Evolutionary conservation across 768 basidiomycete species (phyloP).

Genomic region (Psilocybe tampanensis): DNA sequence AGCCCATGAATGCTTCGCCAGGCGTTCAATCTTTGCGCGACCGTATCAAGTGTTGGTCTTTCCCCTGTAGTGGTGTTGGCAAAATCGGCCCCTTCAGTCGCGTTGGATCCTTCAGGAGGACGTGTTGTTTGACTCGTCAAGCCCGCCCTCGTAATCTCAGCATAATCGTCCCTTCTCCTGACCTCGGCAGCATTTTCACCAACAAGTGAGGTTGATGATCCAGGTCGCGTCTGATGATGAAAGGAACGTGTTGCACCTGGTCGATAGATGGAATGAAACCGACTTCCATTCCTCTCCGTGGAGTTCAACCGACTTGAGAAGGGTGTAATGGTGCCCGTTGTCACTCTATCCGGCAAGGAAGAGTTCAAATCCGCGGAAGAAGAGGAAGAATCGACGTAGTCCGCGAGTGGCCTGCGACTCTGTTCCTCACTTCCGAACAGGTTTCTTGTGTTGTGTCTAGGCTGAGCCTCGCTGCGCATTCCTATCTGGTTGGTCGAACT

Average conservation of each 20-base stretch:
- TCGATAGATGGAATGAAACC: background rate
- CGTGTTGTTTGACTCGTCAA: background rate
- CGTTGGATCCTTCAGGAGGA: background rate
- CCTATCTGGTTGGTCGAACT: background rate
- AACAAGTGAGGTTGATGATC: conserved; percentile 39
- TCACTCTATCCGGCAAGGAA: background rate
- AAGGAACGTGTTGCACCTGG: conserved; percentile 4
- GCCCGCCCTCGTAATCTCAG: conserved; percentile 23
- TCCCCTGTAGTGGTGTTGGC: background rate
- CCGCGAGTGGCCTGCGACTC: background rate
- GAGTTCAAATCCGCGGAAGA: background rate
- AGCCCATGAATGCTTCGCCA: background rate
- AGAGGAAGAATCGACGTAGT: background rate
- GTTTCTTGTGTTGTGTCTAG: background rate
- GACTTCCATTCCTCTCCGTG: background rate
- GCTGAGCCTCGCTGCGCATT: background rate
- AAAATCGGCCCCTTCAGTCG: background rate
- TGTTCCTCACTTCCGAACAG: background rate
- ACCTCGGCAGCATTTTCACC: conserved; percentile 47
- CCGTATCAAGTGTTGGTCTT: background rate
- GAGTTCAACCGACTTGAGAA: background rate
- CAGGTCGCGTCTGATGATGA: conserved; percentile 5
- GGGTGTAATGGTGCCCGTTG: background rate
- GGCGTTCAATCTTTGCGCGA: background rate
- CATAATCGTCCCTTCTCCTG: conserved; percentile 37